Base-by-base conservation (phyloP, 2,329 filamentous ascomycete genomes). In the Epichloe baconii region DNA sequence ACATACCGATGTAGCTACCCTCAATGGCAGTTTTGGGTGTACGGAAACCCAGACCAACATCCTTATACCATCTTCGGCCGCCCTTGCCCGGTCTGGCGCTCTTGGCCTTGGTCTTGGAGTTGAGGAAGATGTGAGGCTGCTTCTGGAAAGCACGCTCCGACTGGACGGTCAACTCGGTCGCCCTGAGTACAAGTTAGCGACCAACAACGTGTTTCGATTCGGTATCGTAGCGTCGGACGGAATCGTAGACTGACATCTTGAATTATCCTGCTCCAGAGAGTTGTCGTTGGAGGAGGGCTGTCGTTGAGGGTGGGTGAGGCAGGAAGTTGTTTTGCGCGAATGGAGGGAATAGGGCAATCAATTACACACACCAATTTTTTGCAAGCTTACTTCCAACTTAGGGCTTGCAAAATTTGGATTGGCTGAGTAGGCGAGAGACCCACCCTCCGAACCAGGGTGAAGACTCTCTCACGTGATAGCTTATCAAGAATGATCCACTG, bases 111-210 rank as follows among this genome's bases (percentile, higher is more conserved):
- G 79, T 78, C 86, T 98, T 98, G 72, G 85, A 80, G 85, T 97
- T 96, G 70, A 87, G 83, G 88, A 97, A 98, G 82, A 98, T 95
- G 78, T 98, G 93, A 75, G 93, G 93, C 83, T 98, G 91, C 86
- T 98, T 98, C 79, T 97, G 93, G 88, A 87, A 98, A 82, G 93
- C 93, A 80, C 93, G 91, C 86, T 98, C 93, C 74, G 88, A 94
- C 85, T 98, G 93, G 77, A 98, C 93, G 75, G 89, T 95, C 79
- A 96, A 82, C 82, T 95, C 89, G 82, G 89, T 95, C 73, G 89
- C 89, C 89, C 95, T 95, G 75, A 72, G 82, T 57, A 14, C 11
- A 55, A 57, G 64, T 68, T 61, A 68, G 65, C 58, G 58, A 58
- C 40, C 53, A 49, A 51, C 54, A 52, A 53, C 45, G 19, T 38